Conservation (phyloP, 1,284 basidiomycete genomes). For the Ustilago sp. region DNA sequence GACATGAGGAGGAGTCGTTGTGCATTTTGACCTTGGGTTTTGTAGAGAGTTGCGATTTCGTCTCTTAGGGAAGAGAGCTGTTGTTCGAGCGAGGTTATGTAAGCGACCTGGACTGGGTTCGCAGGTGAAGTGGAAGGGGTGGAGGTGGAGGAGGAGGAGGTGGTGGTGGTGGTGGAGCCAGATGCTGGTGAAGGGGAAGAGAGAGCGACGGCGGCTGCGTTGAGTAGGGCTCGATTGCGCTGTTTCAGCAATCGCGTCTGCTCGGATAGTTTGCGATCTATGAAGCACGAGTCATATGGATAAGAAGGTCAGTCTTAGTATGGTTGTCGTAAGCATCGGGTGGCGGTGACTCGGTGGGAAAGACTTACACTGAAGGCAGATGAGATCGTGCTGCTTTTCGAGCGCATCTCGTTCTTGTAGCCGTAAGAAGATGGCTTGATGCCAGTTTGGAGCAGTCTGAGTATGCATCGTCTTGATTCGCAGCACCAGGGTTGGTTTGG, state of each 20-base stretch:
- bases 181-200: constrained; percentile 14
- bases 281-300: background rate
- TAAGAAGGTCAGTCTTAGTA: too few relatives aligned
- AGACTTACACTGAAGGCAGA: constrained; percentile 53
- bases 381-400: constrained; percentile 55
- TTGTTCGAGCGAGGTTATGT: constrained; percentile 88
- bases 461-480: constrained; percentile 16
- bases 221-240: constrained; percentile 50
- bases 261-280: constrained; percentile 52
- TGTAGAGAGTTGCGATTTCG: constrained; percentile 92
- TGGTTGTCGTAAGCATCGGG: background rate
- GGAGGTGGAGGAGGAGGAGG: constrained; percentile 11
- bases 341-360: background rate
- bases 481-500: background rate
- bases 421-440: constrained; percentile 52
- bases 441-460: constrained; percentile 44
- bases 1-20: constrained; percentile 91
- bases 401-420: constrained; percentile 56
- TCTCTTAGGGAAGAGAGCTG: constrained; percentile 90
- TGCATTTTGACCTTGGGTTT: constrained; percentile 94
- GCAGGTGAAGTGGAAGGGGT: constrained; percentile 5
- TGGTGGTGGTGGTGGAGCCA: constrained; percentile 6
- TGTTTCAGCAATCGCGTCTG: constrained; percentile 51
- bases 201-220: constrained; percentile 33
- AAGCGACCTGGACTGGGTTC: constrained; percentile 85